phyloP scores from a whole-genome alignment of 306 rosid genomes.

The Corylus heterophylla region DNA sequence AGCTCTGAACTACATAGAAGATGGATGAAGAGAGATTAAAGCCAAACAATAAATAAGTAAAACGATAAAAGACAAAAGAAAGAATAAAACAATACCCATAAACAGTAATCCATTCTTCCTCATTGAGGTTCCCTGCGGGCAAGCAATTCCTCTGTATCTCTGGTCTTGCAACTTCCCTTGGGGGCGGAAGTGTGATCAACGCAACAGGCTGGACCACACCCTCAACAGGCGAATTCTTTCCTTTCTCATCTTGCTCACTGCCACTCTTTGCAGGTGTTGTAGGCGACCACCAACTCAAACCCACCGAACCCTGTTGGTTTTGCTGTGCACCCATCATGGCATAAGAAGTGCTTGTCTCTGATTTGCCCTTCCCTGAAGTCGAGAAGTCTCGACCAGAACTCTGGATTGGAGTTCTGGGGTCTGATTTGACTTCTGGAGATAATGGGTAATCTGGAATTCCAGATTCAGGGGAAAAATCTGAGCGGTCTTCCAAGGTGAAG shows the following conservation, averaged over 20 bases:
- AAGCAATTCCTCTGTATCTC: constrained; percentile 72
- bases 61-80: background rate
- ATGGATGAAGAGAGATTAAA: background rate
- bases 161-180: constrained; percentile 88
- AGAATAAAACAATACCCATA: constrained; percentile 68
- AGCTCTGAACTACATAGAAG: background rate
- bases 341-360: constrained; percentile 79
- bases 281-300: constrained; percentile 82
- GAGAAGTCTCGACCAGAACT: constrained; percentile 57
- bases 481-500: constrained; percentile 87
- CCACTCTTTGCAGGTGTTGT: constrained; percentile 73
- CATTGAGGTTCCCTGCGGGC: constrained; percentile 69
- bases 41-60: background rate
- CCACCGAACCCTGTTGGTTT: constrained; percentile 59
- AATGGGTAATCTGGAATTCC: constrained; percentile 83
- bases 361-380: constrained; percentile 55
- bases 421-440: constrained; percentile 80
- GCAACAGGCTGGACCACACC: constrained; percentile 93
- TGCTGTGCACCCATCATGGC: constrained; percentile 66
- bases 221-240: constrained; percentile 88
- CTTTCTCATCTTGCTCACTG: constrained; percentile 76
- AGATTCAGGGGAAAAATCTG: constrained; percentile 87
- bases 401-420: constrained; percentile 58
- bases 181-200: constrained; percentile 84
- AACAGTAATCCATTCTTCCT: constrained; percentile 97